Base-by-base conservation (phyloP, 768 basidiomycete genomes). In the Tulasnella sp. region DNA sequence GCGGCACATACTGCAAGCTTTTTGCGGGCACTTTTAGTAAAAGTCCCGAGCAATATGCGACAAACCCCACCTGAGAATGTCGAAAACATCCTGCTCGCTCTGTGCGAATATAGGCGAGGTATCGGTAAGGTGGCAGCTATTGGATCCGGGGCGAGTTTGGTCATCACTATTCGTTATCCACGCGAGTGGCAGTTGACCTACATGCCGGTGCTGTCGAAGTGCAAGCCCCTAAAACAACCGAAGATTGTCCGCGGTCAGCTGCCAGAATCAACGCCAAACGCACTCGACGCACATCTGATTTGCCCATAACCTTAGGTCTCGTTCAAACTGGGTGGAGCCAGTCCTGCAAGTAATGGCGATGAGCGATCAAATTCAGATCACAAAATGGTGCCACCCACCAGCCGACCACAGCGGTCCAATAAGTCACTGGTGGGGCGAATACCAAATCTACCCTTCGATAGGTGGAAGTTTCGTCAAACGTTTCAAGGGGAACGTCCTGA, bases 351-450 rank as follows among this genome's bases (percentile, higher is more conserved):
- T 45, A 17, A 37, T 22, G 1, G 3, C 29, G n/a, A 9, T 64
- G 3, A 40, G 34, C n/a, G 70, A 29, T 34, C 15, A 68, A 36
- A 31, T 38, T n/a, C 29, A 31, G 54, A 49, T 29, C 14, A 34
- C 31, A 36, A 22, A 68, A 31, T 64, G 54, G 58, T 34, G 36
- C 3, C 31, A 8, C 80, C 84, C 71, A 91, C 96, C 96, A 98
- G 72, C 96, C 96, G 36, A 94, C 86, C 0, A 97, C 89, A 0
- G 94, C 93, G 0, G 92, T 91, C 90, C 93, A 95, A 80, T 96
- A 97, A 0, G 91, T 85, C 77, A 90, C 88, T 9, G 90, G 90
- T 1, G 88, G 85, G 3, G 91, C 89, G 82, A 93, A 92, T 78
- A 97, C 95, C 69, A 97, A 83, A 81, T 98, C 96, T 25, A 97